A percentile compares a stretch with the other conserved stretches of the same genome.
phyloP scores from a whole-genome alignment of 148 eudicot species.

The Heliamphora exappendiculata region DNA sequence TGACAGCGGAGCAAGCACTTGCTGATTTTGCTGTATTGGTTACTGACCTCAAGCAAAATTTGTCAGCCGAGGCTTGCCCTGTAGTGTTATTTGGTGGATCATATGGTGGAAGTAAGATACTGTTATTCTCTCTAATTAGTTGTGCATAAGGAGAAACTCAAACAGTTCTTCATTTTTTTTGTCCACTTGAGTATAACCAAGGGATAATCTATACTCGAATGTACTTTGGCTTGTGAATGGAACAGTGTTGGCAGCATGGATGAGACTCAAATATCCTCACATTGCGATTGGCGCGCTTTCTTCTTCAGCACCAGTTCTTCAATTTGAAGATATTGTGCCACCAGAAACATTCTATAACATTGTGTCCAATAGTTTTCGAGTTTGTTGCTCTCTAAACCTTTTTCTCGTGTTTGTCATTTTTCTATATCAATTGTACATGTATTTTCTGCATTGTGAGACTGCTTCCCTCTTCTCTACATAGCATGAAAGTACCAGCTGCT shows the following conservation, averaged over 20 bases:
- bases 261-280: slow-evolving; percentile 94
- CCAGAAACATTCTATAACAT: slow-evolving; percentile 69
- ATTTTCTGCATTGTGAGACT: neutral
- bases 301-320: slow-evolving; percentile 91
- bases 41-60: slow-evolving; percentile 55
- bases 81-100: slow-evolving; percentile 96
- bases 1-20: slow-evolving; percentile 85
- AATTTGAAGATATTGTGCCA: slow-evolving; percentile 85
- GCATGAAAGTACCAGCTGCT: slow-evolving; percentile 85
- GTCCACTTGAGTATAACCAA: neutral
- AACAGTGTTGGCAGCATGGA: slow-evolving; percentile 95
- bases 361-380: slow-evolving; percentile 73
- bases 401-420: neutral
- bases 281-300: slow-evolving; percentile 83
- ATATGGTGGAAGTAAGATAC: slow-evolving; percentile 83
- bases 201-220: neutral
- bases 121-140: neutral
- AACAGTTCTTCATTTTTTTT: neutral
- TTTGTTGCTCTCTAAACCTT: slow-evolving; percentile 21
- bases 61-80: slow-evolving; percentile 86
- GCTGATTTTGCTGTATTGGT: slow-evolving; percentile 78
- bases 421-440: neutral
- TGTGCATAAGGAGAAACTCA: neutral
- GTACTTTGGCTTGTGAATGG: slow-evolving; percentile 17
- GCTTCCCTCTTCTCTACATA: slow-evolving; percentile 17